These are phyloP conservation scores for Alternaria triticina DNA, from an alignment of 2,329 filamentous ascomycete species.

Conservation along the genomic window DNA sequence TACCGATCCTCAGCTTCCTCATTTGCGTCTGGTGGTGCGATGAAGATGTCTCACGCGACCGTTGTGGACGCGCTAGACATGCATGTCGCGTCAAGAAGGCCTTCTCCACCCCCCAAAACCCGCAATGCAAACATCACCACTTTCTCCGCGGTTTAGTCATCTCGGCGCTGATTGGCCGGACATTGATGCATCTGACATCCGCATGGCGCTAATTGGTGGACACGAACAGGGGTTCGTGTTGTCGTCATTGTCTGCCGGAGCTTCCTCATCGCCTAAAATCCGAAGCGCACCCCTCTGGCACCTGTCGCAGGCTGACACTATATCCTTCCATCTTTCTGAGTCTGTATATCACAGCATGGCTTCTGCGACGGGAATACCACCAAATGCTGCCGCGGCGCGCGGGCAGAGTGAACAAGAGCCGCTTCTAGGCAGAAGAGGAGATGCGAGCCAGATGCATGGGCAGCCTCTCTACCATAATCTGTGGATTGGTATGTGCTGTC, in stretches of 20 bases:
- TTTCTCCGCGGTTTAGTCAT: slow-evolving; percentile 5
- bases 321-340: not conserved
- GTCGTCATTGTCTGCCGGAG: slow-evolving; percentile 25
- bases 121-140: slow-evolving; percentile 19
- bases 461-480: slow-evolving; percentile 73
- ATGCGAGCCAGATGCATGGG: slow-evolving; percentile 72
- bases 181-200: not conserved
- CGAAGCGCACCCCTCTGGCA: slow-evolving; percentile 14
- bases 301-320: slow-evolving; percentile 1
- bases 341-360: slow-evolving; percentile 60
- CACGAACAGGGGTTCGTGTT: slow-evolving; percentile 14
- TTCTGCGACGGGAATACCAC: slow-evolving; percentile 71
- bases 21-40: not conserved
- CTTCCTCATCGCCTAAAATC: slow-evolving; percentile 21
- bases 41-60: slow-evolving; percentile 4
- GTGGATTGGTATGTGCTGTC: slow-evolving; percentile 67
- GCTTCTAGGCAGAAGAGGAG: slow-evolving; percentile 72
- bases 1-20: not conserved
- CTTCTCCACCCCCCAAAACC: not conserved
- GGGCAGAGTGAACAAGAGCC: slow-evolving; percentile 67
- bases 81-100: not conserved
- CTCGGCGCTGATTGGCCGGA: slow-evolving; percentile 7
- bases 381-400: slow-evolving; percentile 50
- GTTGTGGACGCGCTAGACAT: not conserved
- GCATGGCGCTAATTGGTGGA: slow-evolving; percentile 20